Evolutionary conservation across 2,329 filamentous ascomycete genomes (phyloP), one percentile per base, ranked within the genome.

Genomic region (Penicillium sp.): DNA sequence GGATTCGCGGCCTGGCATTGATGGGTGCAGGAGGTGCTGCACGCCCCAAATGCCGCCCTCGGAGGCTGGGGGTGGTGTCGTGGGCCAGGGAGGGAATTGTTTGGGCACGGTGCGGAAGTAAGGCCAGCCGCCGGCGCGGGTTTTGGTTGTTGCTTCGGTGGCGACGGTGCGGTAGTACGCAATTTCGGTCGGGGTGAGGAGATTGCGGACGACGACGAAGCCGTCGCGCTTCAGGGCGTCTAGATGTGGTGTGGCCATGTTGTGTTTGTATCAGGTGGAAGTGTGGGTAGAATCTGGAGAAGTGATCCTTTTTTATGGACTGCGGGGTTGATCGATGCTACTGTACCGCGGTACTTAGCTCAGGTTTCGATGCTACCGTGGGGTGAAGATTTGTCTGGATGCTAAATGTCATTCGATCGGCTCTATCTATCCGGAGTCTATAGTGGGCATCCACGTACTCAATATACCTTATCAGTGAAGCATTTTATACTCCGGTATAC

Each of bases 11-110:
- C 79, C 77, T 0, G 81, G 78, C 56, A 91, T 79, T 1, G 76
- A 73, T 0, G 88, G 88, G 66, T 90, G 84, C 60, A 95, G 75
- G 4, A 95, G 77, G 67, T 90, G 86, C 74, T 95, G 89, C 2
- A 94, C 85, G 53, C 88, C 89, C 89, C 89, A 95, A 67, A 95
- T 94, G 16, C 87, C 87, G 42, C 76, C 69, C 40, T 73, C 67
- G 0, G 63, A 64, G 29, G 67, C 66, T 1, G 72, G 69, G 0
- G 74, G 72, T 1, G 76, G 71, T 40, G 75, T 73, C n/a, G 74
- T 74, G 4, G 78, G 74, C 89, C 89, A 95, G 0, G 89, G 89
- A 0, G 89, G 89, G 71, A 95, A 95, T 69, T 95, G 89, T 69
- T 94, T 94, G 44, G 87, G 87, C 2, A 93, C 79, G 0, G 87